Conservation (phyloP, 495 filamentous ascomycete genomes). For the Usnea hakonensis region DNA sequence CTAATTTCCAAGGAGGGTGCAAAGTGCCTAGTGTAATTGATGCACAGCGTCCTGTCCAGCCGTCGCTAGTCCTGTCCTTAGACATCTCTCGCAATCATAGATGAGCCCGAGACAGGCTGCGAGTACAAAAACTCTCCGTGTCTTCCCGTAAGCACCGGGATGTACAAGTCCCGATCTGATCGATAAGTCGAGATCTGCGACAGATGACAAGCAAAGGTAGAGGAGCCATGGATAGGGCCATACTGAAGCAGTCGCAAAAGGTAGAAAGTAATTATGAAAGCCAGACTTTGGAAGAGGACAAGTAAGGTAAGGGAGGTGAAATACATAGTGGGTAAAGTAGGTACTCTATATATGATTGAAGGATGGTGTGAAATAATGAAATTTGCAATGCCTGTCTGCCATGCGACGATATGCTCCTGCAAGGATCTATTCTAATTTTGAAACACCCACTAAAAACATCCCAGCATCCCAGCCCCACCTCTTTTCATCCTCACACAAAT, state of each 20-base stretch:
- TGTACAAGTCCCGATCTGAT: not conserved
- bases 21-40: too few species aligned
- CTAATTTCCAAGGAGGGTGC: too few species aligned
- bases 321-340: too few species aligned
- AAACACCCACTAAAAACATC: not conserved
- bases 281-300: too few species aligned
- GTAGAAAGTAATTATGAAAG: too few species aligned
- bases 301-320: not conserved
- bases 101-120: not conserved
- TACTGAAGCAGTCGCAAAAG: too few species aligned
- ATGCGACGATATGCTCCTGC: not conserved
- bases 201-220: not conserved
- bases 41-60: too few species aligned
- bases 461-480: not conserved
- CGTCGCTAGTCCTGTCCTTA: not conserved
- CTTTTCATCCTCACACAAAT: too few species aligned
- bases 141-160: not conserved
- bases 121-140: not conserved
- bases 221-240: too few species aligned
- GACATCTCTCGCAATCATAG: not conserved
- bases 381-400: not conserved
- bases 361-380: too few species aligned
- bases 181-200: not conserved
- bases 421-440: not conserved
- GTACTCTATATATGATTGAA: too few species aligned